Base-by-base conservation (phyloP, 2,329 filamentous ascomycete genomes). In the Aspergillus udagawae region DNA sequence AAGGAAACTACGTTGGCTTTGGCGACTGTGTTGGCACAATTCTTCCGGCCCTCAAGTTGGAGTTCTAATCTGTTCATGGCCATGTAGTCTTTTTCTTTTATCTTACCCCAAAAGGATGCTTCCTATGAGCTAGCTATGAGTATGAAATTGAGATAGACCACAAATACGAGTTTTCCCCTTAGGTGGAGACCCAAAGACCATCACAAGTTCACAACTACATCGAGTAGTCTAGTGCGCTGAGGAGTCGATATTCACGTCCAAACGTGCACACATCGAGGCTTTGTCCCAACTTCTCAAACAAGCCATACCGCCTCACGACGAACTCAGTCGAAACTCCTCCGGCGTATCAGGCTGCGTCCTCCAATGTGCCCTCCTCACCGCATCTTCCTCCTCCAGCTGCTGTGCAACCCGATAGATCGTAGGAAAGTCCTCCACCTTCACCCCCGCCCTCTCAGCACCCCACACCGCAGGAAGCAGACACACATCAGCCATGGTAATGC, bases 1-100 rank as follows among this genome's bases (percentile, higher is more conserved):
- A 87, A 29, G 84, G 85, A 2, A 81, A 76, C n/a, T 77, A 87
- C 53, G 86, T 94, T 27, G 90, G 90, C 0, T 93, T 93, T 72
- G 90, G 90, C 2, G 84, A 91, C 61, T 90, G 88, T 62, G 77
- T 78, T 21, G 89, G 88, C 14, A 83, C 72, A 41, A 87, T 92
- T 57, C 61, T 81, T 56, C 79, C 80, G 21, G 77, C 81, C 6
- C 58, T 69, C 28, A 61, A 70, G 21, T 59, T 71, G 49, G 54
- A 65, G 1, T 68, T 60, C 51, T 53, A 59, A 55, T 44, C n/a
- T 48, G 20, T 53, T 28, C 32, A 7, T 47, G 21, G 7, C 8
- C 21, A 14, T 54, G 49, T 35, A 44, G 57, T 41, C 28, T 49
- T 47, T 54, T 29, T 56, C 1, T 49, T 52, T 51, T 55, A 52